phyloP scores from a whole-genome alignment of 2,329 filamentous ascomycete genomes.

The Neoarthrinium moseri region DNA sequence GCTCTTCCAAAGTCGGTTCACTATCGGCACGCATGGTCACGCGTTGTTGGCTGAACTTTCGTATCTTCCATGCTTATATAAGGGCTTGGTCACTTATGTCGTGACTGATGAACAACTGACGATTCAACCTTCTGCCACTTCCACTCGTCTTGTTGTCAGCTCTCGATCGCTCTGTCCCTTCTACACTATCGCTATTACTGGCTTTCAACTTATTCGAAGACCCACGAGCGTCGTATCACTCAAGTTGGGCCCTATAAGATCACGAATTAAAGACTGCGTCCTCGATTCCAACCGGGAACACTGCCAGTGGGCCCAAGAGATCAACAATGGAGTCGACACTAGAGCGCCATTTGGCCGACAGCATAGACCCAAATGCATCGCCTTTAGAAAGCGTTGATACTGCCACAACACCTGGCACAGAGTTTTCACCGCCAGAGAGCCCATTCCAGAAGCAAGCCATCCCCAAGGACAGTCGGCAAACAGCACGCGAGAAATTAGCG shows the following conservation, averaged over 20 bases:
- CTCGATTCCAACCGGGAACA: not conserved
- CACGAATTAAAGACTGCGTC: no score
- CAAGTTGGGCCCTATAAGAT: no score
- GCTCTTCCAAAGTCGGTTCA: not conserved
- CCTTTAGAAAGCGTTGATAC: constrained; percentile 33
- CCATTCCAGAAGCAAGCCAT: constrained; percentile 34
- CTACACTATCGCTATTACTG: no score
- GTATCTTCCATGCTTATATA: no score
- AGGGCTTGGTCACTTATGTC: no score
- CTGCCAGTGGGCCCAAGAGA: constrained; percentile 7
- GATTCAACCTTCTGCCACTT: no score
- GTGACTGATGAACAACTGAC: no score
- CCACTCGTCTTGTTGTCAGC: not conserved
- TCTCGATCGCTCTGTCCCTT: not conserved
- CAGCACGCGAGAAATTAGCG: constrained; percentile 48
- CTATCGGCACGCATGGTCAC: not conserved
- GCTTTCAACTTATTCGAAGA: no score
- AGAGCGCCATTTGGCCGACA: constrained; percentile 23
- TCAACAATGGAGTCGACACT: constrained; percentile 24
- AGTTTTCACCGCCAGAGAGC: constrained; percentile 45
- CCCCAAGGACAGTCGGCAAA: constrained; percentile 36
- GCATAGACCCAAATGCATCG: constrained; percentile 33
- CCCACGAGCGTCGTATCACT: no score
- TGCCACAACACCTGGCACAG: constrained; percentile 48
- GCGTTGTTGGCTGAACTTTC: not conserved